Base-by-base conservation (phyloP, 345 rosid genomes). In the Ricinus communis region DNA sequence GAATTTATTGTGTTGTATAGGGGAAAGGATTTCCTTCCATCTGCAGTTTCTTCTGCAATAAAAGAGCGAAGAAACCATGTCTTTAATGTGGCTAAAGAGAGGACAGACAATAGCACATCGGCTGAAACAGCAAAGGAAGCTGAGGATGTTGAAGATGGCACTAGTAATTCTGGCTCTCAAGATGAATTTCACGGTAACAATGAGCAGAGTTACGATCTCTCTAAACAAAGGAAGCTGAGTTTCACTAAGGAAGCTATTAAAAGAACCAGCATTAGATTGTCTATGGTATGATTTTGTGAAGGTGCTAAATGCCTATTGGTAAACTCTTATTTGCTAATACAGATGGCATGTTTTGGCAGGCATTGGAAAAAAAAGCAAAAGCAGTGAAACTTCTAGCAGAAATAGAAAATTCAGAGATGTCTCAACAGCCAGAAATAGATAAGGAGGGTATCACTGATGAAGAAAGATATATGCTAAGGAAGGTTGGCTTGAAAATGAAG, bases 11-110 rank as follows among this genome's bases (percentile, higher is more conserved):
- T 83, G 69, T 79, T 91, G 66, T 94, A 94, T 78, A 81, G 98
- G 78, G 98, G 98, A 79, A 94, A 94, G 78, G 98, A 94, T 87
- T 94, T 91, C 84, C 88, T 94, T 59, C 97, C 95, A 12, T 77
- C 81, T 71, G 93, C 90, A 38, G 97, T 87, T 81, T 91, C 98
- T 75, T 86, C 88, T 70, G 93, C 90, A 65, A 87, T 94, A 77
- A 83, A 85, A 82, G 88, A 88, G 75, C 85, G 91, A 80, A 90
- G 90, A 79, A 87, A 76, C 70, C 83, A 77, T 61, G 82, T 46
- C 22, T 75, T 82, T 51, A 71, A 62, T 43, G 56, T 18, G 70
- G 80, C 80, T 72, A 85, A 76, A 66, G 77, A 74, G 57, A 73
- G 68, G 73, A 60, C 45, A 57, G 74, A 72, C 21, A 43, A 45